Base-by-base conservation (phyloP, 495 filamentous ascomycete species). In the Chaetomium cochliodes region DNA sequence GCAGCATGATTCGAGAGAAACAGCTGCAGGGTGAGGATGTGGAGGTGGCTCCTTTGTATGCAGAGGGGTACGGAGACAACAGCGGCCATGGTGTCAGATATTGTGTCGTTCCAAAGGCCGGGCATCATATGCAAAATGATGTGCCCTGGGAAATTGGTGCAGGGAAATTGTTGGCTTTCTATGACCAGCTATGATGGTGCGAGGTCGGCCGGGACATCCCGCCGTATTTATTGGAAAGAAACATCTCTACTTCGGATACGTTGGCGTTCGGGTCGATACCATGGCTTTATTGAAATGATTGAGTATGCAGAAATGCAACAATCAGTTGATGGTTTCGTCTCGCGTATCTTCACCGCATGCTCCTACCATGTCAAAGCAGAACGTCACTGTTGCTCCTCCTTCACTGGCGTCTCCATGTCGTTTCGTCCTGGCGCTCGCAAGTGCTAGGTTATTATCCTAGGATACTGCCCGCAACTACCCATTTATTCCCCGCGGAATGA, bases 21-120 rank as follows among this genome's bases (percentile, higher is more conserved):
- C 69, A 96, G 75, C 74, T 96, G 87, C 71, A 97, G 72, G 69
- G 88, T 89, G 50, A 94, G 67, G 74, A 93, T 88, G 0, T 86
- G 81, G 39, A 90, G 86, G 47, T 67, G 15, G 23, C 47, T n/a
- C 26, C 41, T 3, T 13, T 70, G 2, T 25, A 33, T 15, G 68
- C 65, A 28, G 70, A 74, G 25, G 6, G 60, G 54, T 12, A n/a
- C 42, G 63, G 47, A 30, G 69, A 72, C 28, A 66, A 26, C n/a
- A 53, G 25, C 3, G 67, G 67, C 5, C 68, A 70, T 37, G 73
- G 71, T 0, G 76, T 82, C 6, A 67, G 72, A 58, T 72, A 76
- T 62, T 69, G 47, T 12, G 60, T 78, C 20, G 73, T 82, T 18
- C 60, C 69, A 11, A 71, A 68, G 5, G 72, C 77, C 26, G 78